Percentiles rank a stretch among this genome's conserved stretches.
These are phyloP conservation scores for Micractinium sp. DNA, from an alignment of 139 green algal species.

Conservation along the genomic window DNA sequence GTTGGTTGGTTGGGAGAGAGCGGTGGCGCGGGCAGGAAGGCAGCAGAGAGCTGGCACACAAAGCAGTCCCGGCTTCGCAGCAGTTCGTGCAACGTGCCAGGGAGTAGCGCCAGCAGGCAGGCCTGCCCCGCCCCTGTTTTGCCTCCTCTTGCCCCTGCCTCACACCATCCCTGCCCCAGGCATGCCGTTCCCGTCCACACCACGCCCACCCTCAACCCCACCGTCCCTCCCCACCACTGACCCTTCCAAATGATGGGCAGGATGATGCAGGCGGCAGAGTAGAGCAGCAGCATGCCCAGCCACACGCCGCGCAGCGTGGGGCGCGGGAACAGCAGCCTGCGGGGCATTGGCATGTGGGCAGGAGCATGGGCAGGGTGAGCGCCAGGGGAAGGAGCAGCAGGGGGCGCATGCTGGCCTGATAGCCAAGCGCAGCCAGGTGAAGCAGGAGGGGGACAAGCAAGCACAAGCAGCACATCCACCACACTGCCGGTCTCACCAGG, in stretches of 20 bases:
- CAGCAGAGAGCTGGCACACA: not conserved
- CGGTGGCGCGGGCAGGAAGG: not conserved
- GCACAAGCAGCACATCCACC: no score
- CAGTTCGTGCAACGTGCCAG: no score
- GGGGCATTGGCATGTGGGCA: not conserved
- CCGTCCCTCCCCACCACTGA: not conserved
- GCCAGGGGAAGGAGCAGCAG: not conserved
- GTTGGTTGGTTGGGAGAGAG: no score
- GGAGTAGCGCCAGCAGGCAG: not conserved
- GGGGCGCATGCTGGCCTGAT: no score
- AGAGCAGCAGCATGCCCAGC: slow-evolving; percentile 66
- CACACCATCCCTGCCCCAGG: no score
- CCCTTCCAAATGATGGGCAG: slow-evolving; percentile 83
- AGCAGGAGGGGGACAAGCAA: no score
- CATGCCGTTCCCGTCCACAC: slow-evolving; percentile 45
- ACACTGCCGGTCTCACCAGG: no score
- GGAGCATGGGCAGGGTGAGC: no score
- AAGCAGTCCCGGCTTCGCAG: no score
- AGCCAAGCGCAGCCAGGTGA: no score
- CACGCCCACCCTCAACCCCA: no score
- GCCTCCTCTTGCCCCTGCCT: not conserved
- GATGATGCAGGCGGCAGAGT: slow-evolving; percentile 84
- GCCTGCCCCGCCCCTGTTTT: not conserved
- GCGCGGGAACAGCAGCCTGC: slow-evolving; percentile 81
- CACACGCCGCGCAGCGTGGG: slow-evolving; percentile 76